Conservation (phyloP, 2,329 filamentous ascomycete genomes). For the Botrytis fragariae region DNA sequence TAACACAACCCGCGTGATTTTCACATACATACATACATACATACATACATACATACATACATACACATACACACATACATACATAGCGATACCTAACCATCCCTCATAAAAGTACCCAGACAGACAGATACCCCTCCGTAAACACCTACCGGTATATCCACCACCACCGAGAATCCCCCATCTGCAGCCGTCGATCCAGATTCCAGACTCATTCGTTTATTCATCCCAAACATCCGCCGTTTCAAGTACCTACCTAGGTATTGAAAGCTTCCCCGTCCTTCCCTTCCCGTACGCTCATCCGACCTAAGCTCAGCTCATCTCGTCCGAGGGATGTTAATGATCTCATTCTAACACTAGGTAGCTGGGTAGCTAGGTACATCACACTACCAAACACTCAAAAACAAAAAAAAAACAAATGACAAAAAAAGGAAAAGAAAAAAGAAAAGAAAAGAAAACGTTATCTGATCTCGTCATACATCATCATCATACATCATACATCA, state of each 20-base stretch:
- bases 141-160: no score
- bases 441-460: background rate
- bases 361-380: no score
- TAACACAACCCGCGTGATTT: background rate
- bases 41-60: no score
- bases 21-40: background rate
- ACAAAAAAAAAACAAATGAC: no score
- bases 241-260: background rate
- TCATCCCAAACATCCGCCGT: background rate
- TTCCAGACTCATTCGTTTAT: background rate
- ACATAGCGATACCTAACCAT: no score
- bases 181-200: background rate
- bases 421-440: no score
- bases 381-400: no score
- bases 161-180: background rate
- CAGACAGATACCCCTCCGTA: no score
- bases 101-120: no score
- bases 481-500: background rate
- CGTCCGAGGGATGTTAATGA: background rate
- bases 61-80: background rate
- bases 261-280: background rate
- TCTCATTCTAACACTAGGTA: background rate
- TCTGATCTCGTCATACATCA: background rate
- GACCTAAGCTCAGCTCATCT: background rate
- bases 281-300: background rate